phyloP scores from a whole-genome alignment of 257 asterid genomes.

The Solanum infundibuliforme region DNA sequence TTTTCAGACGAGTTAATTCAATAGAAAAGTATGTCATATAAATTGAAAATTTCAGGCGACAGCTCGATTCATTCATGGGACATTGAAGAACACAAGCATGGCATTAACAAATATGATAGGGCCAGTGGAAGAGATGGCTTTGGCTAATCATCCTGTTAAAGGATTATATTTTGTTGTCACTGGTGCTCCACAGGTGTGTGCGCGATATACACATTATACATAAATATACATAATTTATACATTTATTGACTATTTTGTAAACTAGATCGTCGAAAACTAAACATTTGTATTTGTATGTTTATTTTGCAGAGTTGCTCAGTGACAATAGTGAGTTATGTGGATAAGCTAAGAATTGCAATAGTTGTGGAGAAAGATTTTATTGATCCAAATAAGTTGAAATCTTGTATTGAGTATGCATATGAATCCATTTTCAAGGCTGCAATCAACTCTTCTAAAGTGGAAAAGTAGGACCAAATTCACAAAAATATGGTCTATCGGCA shows the following conservation, averaged over 20 bases:
- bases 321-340: constrained; percentile 48
- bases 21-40: background rate
- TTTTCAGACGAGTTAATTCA: background rate
- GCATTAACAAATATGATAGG: constrained; percentile 46
- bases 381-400: constrained; percentile 37
- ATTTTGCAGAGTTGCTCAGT: constrained; percentile 39
- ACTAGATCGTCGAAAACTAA: background rate
- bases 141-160: constrained; percentile 34
- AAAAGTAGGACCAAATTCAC: background rate
- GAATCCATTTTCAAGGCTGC: constrained; percentile 36
- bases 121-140: constrained; percentile 35
- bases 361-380: constrained; percentile 44
- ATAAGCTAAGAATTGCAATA: constrained; percentile 36
- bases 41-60: constrained; percentile 21
- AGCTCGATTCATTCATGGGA: constrained; percentile 25
- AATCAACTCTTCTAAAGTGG: constrained; percentile 1
- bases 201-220: background rate
- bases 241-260: background rate
- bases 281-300: background rate
- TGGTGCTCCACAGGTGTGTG: constrained; percentile 42
- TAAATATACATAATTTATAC: background rate
- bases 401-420: constrained; percentile 41
- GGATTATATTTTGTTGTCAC: constrained; percentile 42
- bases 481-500: background rate
- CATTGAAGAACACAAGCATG: constrained; percentile 48